Evolutionary conservation across 108 stramenopile species (phyloP), one percentile per base, ranked within the genome.

Genomic region (Pseudonitzschia multistriata): DNA sequence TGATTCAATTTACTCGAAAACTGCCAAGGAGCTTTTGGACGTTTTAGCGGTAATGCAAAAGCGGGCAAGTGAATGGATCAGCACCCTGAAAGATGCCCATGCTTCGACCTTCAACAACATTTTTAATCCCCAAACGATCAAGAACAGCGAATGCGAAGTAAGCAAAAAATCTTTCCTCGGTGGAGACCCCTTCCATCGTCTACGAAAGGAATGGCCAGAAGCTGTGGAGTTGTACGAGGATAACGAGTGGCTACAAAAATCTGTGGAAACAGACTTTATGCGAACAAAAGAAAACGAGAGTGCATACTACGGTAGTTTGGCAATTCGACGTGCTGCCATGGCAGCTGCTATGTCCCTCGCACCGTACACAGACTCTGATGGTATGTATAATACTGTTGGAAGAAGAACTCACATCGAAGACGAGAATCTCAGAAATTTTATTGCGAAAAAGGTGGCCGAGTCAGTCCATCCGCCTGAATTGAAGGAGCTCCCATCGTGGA

Each of bases 201-300:
- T 91, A 10, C 83, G 84, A 37, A 56, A 69, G 34, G 75, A 60
- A 21, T 93, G 92, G 89, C 88, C 92, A 30, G 88, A 89, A 28
- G 90, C 90, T 3, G 83, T 86, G 24, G 88, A 86, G 45, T 72
- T 94, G 72, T 67, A 88, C 5, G 78, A 90, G 24, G 72, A 82
- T 33, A 83, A 81, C 55, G 76, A 79, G 33, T 85, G 87, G 88
- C 76, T 88, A 0, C 75, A 62, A 21, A 74, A 72, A 22, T 73
- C 77, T 48, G 54, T 84, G 11, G 52, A 68, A 47, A 79, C 90
- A 11, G 85, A 88, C 71, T 89, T 89, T 63, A 71, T 83, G 50
- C 74, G 93, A 13, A 94, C 88, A 21, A 84, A 78, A 45, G 93
- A 94, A 69, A 94, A 94, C 67, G 93, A 94, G 79, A 76, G 69